Evolutionary conservation across 371 early-diverging fungal genomes (phyloP).

Genomic region (Mortierella sp.): DNA sequence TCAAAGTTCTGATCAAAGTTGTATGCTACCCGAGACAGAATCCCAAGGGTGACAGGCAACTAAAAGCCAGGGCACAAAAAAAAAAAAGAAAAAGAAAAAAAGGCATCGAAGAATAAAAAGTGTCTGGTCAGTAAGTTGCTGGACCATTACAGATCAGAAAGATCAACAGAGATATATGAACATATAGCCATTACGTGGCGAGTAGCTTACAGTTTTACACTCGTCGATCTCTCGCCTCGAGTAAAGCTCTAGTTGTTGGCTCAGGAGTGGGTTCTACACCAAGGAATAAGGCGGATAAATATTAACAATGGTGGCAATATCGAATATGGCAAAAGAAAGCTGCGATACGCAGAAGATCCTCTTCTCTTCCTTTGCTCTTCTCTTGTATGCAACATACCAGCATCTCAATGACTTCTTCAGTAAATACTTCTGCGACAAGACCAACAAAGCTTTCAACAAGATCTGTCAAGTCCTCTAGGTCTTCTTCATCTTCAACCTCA

Average conservation of each 20-base stretch:
- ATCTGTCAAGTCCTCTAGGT: conserved; percentile 43
- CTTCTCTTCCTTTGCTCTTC: background rate
- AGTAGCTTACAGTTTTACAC: conserved; percentile 40
- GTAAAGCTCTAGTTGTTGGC: conserved; percentile 30
- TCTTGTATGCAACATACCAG: conserved; percentile 23
- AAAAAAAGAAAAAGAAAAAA: background rate
- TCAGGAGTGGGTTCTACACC: conserved; percentile 42
- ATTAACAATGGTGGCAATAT: background rate
- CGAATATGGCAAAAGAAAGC: background rate
- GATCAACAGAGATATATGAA: too few relatives aligned
- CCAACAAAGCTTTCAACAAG: conserved; percentile 52
- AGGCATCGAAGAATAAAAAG: too few relatives aligned
- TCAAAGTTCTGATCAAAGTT: conserved; percentile 51
- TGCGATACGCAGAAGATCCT: background rate
- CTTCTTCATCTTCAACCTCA: conserved; percentile 53
- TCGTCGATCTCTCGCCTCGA: conserved; percentile 36
- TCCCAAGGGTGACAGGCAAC: conserved; percentile 49
- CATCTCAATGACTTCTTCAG: conserved; percentile 53
- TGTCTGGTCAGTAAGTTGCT: background rate
- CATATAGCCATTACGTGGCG: background rate
- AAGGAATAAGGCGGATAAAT: background rate
- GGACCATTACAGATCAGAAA: background rate
- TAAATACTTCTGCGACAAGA: conserved; percentile 41
- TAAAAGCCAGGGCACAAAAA: background rate
- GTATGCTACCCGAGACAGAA: conserved; percentile 36